Evolutionary conservation across 768 basidiomycete genomes (phyloP), one percentile per base, ranked within the genome.

Genomic region (Lactarius indigo): DNA sequence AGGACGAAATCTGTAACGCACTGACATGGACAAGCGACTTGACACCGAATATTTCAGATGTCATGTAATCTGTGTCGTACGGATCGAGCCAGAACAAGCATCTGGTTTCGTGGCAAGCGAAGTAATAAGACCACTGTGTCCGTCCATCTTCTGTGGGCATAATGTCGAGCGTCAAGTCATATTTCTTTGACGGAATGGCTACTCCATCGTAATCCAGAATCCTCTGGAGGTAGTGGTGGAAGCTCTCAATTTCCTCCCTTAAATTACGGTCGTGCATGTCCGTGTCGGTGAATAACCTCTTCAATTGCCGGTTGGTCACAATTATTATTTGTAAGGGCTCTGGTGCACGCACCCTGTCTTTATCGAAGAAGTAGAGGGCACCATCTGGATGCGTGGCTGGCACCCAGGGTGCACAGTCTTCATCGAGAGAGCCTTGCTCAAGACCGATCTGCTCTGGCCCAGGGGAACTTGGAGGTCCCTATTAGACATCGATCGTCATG

Each of bases 361-460:
- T 28, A 64, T 86, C 78, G 69, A 79, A 80, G 64, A 84, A 89
- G 71, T 88, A 89, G 20, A 82, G 78, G 28, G 79, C 81, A 5
- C 88, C 88, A 73, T 89, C 87, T 0, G 87, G 87, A 69, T 89
- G 88, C 2, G 78, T 74, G 39, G 77, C 75, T 0, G 80, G 72
- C 4, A 44, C 73, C 88, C 88, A 89, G 8, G 66, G 62, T 13
- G 3, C 9, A 39, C 50, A 47, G 12, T 59, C 47, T 9, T 59
- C 15, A n/a, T 15, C 33, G 23, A 28, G 13, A 8, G 52, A 18
- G 1, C 26, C 57, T 55, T 67, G 57, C 7, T 64, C 66, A 35
- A n/a, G 9, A 33, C 5, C 7, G 3, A 3, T 26, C 7, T 54
- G 7, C 26, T 64, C 37, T 17, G 10, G 37, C 37, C 37, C 37